Conservation (phyloP, 768 basidiomycete genomes). For the Trichaptum fuscoviolaceum region DNA sequence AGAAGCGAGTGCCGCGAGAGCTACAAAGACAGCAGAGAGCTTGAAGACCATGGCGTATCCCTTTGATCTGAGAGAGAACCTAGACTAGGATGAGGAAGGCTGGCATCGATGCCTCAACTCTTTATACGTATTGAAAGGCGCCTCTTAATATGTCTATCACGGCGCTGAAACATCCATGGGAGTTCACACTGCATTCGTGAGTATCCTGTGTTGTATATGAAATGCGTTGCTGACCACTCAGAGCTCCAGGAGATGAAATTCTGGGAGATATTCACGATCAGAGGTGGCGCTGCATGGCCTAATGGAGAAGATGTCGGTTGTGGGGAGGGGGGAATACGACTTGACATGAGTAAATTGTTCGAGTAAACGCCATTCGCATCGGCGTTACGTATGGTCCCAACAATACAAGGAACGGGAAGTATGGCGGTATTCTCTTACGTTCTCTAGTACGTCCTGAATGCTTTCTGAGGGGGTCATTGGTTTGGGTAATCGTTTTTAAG, state of each 20-base stretch:
- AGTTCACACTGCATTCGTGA: neutral
- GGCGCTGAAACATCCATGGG: neutral
- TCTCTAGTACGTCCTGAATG: neutral
- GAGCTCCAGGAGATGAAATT: neutral
- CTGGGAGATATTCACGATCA: neutral
- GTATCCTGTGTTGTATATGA: neutral
- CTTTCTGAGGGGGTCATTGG: neutral
- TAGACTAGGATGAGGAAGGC: neutral
- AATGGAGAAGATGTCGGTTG: neutral
- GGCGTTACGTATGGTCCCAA: neutral
- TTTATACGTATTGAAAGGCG: neutral
- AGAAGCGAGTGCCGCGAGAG: slow-evolving; percentile 2
- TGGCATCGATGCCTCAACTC: neutral
- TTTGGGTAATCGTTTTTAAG: neutral
- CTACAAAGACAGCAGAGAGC: slow-evolving; percentile 3
- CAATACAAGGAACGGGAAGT: neutral
- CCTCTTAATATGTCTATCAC: neutral
- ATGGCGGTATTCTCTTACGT: neutral
- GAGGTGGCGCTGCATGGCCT: neutral
- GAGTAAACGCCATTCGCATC: neutral
- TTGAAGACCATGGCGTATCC: slow-evolving; percentile 3
- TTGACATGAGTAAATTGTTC: neutral
- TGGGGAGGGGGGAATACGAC: neutral
- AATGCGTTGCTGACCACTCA: neutral
- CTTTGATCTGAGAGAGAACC: neutral